Evolutionary conservation across 1,284 basidiomycete genomes (phyloP).

Genomic region (Ustilago cynodontis): DNA sequence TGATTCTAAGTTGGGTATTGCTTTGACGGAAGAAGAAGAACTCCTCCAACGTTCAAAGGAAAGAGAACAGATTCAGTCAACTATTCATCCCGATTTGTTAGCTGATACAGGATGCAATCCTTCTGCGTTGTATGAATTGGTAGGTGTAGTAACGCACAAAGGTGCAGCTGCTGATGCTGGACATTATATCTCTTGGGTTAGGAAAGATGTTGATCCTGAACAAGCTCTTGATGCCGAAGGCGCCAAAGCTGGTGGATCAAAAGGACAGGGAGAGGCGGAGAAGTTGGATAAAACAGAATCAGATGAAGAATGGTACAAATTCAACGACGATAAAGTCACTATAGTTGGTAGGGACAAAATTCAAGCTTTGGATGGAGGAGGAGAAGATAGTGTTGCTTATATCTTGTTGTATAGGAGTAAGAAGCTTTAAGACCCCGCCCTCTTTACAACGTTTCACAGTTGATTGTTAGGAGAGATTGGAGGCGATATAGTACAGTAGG

Average conservation of each 20-base stretch:
- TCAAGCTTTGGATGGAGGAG: constrained; percentile 62
- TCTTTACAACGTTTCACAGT: too few relatives aligned
- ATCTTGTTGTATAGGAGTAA: constrained; percentile 64
- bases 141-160: constrained; percentile 96
- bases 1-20: constrained; percentile 47
- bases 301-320: constrained; percentile 68
- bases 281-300: constrained; percentile 40
- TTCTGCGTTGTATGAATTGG: constrained; percentile 85
- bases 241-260: too few relatives aligned
- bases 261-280: constrained; percentile 1
- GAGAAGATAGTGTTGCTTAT: constrained; percentile 68
- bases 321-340: constrained; percentile 67
- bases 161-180: constrained; percentile 93
- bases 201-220: constrained; percentile 52
- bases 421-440: constrained; percentile 9
- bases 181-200: constrained; percentile 89
- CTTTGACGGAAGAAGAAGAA: constrained; percentile 77
- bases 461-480: background rate
- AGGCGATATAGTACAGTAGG: background rate
- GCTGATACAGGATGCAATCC: constrained; percentile 80
- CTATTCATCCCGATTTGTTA: constrained; percentile 78
- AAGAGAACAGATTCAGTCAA: constrained; percentile 59
- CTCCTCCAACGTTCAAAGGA: constrained; percentile 72
- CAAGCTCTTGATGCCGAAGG: background rate
- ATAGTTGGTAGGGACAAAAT: constrained; percentile 65